Evolutionary conservation across 2,329 filamentous ascomycete species (phyloP).

Genomic region (Fusarium denticulatum): DNA sequence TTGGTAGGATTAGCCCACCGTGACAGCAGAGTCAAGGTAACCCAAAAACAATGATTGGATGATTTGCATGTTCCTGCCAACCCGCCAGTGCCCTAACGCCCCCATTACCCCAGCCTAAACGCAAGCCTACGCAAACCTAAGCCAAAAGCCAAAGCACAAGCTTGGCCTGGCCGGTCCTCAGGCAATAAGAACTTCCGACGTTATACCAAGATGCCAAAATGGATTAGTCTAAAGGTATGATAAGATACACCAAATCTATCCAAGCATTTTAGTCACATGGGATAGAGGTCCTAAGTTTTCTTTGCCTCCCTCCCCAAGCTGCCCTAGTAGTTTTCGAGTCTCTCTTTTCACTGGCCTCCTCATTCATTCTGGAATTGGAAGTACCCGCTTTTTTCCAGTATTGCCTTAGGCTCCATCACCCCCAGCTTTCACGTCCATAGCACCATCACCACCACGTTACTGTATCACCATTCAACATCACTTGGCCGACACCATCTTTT

Average conservation of each 20-base stretch:
- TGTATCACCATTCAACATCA: slow-evolving; percentile 21
- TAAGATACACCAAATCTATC: neutral
- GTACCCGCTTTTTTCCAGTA: neutral
- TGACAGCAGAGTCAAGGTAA: slow-evolving; percentile 29
- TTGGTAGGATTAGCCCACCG: slow-evolving; percentile 29
- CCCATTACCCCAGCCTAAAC: slow-evolving; percentile 7
- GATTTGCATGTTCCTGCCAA: slow-evolving; percentile 17
- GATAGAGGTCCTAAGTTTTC: neutral
- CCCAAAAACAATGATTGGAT: slow-evolving; percentile 31
- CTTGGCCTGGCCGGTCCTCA: neutral
- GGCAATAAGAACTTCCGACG: neutral
- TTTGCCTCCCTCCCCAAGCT: neutral
- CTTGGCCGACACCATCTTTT: slow-evolving; percentile 36
- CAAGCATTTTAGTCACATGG: neutral
- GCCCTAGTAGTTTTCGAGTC: neutral
- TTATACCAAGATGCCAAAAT: neutral
- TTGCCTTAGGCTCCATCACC: slow-evolving; percentile 21
- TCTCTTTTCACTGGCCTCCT: slow-evolving; percentile 6
- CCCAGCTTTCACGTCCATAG: neutral
- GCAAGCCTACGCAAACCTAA: neutral
- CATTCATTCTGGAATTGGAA: slow-evolving; percentile 15
- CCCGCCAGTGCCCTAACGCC: slow-evolving; percentile 11
- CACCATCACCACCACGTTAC: slow-evolving; percentile 9
- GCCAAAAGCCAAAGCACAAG: neutral
- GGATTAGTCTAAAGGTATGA: neutral